phyloP scores from a whole-genome alignment of 148 eudicot genomes.

The Spergularia bocconei region DNA sequence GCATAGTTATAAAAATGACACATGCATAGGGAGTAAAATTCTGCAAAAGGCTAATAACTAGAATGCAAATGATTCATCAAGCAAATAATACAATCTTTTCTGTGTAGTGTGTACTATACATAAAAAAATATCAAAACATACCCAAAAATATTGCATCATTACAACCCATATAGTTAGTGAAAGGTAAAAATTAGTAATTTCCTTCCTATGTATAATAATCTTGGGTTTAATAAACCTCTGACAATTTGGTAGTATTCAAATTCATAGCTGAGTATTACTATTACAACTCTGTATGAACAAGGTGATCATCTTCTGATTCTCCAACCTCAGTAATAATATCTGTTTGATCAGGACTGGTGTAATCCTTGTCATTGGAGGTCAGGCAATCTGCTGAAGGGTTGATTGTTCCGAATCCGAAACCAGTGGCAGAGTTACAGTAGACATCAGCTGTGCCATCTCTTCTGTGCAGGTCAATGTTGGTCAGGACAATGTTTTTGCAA shows the following conservation, averaged over 20 bases:
- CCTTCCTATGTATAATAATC: slow-evolving; percentile 19
- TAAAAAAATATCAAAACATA: background rate
- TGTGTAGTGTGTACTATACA: background rate
- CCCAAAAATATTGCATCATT: slow-evolving; percentile 31
- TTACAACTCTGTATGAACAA: slow-evolving; percentile 78
- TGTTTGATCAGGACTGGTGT: slow-evolving; percentile 17
- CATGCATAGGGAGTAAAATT: background rate
- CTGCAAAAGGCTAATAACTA: background rate
- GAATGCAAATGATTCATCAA: background rate
- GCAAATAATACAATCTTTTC: slow-evolving; percentile 9
- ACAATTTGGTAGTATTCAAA: slow-evolving; percentile 6
- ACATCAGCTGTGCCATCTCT: slow-evolving; percentile 69
- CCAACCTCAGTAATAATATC: slow-evolving; percentile 22
- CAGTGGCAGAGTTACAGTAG: slow-evolving; percentile 71
- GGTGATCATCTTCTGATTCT: slow-evolving; percentile 30
- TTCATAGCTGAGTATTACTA: slow-evolving; percentile 15
- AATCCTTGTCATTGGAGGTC: slow-evolving; percentile 43
- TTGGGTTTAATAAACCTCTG: background rate
- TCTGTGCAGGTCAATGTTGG: slow-evolving; percentile 60
- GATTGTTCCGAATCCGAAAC: slow-evolving; percentile 56
- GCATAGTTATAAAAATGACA: background rate
- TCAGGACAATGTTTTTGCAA: slow-evolving; percentile 64
- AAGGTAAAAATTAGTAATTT: slow-evolving; percentile 7
- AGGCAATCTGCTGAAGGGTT: slow-evolving; percentile 85
- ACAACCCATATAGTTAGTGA: slow-evolving; percentile 15